Evolutionary conservation across 805 yeast species (phyloP).

Genomic region (Spathaspora hagerdaliae): DNA sequence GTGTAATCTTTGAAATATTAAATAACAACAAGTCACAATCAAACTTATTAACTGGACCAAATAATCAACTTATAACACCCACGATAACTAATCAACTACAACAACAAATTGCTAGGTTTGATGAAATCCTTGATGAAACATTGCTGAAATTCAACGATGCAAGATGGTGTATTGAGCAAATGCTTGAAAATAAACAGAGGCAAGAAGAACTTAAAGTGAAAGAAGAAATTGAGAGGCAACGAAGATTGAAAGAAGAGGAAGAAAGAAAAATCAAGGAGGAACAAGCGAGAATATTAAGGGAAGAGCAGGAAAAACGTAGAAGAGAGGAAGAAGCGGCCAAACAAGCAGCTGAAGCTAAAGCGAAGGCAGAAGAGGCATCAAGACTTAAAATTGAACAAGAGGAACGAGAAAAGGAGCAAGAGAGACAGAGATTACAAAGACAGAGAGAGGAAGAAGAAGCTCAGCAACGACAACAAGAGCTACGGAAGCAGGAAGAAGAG

Average conservation of each 20-base stretch:
- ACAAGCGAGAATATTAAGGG: constrained; percentile 10
- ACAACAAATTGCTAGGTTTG: constrained; percentile 32
- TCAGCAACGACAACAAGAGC: constrained; percentile 5
- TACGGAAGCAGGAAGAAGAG: constrained; percentile 11
- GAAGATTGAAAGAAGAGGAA: constrained; percentile 15
- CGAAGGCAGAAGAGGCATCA: constrained; percentile 16
- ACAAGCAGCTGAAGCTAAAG: constrained; percentile 10
- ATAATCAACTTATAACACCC: constrained; percentile 37
- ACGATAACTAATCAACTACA: constrained; percentile 32
- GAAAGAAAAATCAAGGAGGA: constrained; percentile 17
- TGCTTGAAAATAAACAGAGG: constrained; percentile 37
- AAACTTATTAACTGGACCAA: constrained; percentile 38
- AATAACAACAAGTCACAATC: constrained; percentile 38
- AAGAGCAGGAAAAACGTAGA: constrained; percentile 13
- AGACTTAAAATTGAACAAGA: constrained; percentile 14
- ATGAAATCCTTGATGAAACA: constrained; percentile 41
- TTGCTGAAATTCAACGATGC: constrained; percentile 39
- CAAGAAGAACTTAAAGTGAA: constrained; percentile 37
- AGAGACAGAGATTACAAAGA: constrained; percentile 12
- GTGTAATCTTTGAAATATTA: constrained; percentile 41
- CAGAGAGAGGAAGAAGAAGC: constrained; percentile 9
- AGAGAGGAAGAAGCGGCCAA: constrained; percentile 16
- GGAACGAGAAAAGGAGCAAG: constrained; percentile 13
- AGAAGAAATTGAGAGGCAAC: constrained; percentile 31
- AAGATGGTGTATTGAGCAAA: constrained; percentile 40